Evolutionary conservation across 352 stramenopile genomes (phyloP).

Genomic region (Globisporangium irregulare): DNA sequence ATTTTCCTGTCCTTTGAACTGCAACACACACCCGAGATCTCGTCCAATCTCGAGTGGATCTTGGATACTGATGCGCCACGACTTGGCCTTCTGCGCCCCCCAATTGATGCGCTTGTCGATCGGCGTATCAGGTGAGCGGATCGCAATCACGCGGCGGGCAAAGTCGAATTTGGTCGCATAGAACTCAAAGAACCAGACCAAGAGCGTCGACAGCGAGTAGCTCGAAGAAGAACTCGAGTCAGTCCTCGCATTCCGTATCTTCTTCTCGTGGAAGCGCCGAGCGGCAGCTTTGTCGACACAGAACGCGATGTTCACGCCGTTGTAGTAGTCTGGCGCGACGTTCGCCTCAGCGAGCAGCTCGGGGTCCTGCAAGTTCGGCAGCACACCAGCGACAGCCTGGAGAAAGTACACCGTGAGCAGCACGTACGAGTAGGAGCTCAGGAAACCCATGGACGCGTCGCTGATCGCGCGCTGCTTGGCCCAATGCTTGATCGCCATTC

Average conservation of each 20-base stretch:
- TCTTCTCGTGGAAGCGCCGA: conserved; percentile 34
- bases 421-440: conserved; percentile 99
- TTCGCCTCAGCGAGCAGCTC: conserved; percentile 39
- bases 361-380: conserved; percentile 94
- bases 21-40: conserved; percentile 78
- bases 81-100: conserved; percentile 45
- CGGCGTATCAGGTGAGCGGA: conserved; percentile 60
- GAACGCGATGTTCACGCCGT: conserved; percentile 74
- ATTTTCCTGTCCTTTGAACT: conserved; percentile 56
- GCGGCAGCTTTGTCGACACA: conserved; percentile 45
- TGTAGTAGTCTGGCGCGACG: conserved; percentile 32
- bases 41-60: conserved; percentile 77
- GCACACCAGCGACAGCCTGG: conserved; percentile 71
- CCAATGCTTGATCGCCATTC: conserved; percentile 97
- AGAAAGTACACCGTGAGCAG: conserved; percentile 97
- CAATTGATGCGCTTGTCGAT: conserved; percentile 42
- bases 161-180: conserved; percentile 97
- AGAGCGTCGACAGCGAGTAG: conserved; percentile 66
- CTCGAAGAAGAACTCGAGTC: not conserved
- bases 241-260: conserved; percentile 1
- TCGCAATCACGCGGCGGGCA: conserved; percentile 88
- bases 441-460: conserved; percentile 92
- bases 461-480: conserved; percentile 96
- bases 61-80: conserved; percentile 85
- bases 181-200: conserved; percentile 96